phyloP scores from a whole-genome alignment of 2,329 filamentous ascomycete genomes.

The Cordyceps pruinosa region DNA sequence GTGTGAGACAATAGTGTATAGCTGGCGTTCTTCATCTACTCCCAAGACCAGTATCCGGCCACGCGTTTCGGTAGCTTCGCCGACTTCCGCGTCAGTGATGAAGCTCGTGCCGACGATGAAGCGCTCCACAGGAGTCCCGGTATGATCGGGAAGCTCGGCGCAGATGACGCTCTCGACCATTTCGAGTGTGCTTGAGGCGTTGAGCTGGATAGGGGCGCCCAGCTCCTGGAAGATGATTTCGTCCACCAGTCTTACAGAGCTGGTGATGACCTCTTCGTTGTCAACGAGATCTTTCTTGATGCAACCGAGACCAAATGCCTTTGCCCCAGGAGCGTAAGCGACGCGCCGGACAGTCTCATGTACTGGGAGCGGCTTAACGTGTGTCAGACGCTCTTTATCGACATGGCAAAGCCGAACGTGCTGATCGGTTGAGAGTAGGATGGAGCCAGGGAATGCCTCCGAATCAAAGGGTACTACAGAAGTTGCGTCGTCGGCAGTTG shows the following conservation, averaged over 20 bases:
- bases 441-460: conserved; percentile 70
- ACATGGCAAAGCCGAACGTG: conserved; percentile 75
- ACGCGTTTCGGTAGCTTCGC: conserved; percentile 39
- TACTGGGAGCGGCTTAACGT: conserved; percentile 74
- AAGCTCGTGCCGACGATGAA: conserved; percentile 91
- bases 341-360: conserved; percentile 79
- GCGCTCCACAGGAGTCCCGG: conserved; percentile 57
- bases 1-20: conserved; percentile 65
- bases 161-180: conserved; percentile 80
- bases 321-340: conserved; percentile 72
- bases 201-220: conserved; percentile 59
- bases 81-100: conserved; percentile 52
- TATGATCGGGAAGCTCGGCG: conserved; percentile 57
- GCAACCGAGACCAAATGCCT: conserved; percentile 80
- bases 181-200: conserved; percentile 47
- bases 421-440: conserved; percentile 70
- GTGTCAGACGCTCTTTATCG: conserved; percentile 78
- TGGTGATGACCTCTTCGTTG: conserved; percentile 68
- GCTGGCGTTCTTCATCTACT: conserved; percentile 64
- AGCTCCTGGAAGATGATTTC: conserved; percentile 80
- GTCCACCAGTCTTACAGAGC: conserved; percentile 83
- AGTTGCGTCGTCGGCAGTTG: conserved; percentile 80
- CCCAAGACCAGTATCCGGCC: conserved; percentile 83
- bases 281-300: conserved; percentile 65
- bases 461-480: conserved; percentile 78